Percentiles rank a stretch among this genome's conserved stretches.
Conservation (phyloP, 129 eudicot genomes). For the Flaveria sonorensis region DNA sequence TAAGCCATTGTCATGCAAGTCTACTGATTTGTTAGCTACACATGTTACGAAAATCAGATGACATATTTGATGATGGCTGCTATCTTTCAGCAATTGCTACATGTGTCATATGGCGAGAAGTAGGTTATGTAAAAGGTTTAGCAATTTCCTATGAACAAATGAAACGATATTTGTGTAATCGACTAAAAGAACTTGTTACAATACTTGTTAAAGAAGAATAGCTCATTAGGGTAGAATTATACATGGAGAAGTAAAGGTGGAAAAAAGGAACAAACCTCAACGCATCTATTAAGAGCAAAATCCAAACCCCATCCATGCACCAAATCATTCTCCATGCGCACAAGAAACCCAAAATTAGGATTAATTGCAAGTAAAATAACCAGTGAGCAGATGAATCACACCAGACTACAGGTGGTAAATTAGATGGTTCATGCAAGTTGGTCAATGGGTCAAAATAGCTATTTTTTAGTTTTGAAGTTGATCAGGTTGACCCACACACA, state of each 20-base stretch:
- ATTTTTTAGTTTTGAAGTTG: neutral
- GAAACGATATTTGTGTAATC: neutral
- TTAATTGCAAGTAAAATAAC: neutral
- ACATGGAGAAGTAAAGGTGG: neutral
- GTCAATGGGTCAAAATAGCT: neutral
- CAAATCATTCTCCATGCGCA: slow-evolving; percentile 72
- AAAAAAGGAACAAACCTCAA: slow-evolving; percentile 47
- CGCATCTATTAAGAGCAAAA: slow-evolving; percentile 92
- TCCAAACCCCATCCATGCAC: slow-evolving; percentile 99
- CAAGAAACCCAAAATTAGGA: slow-evolving; percentile 10
- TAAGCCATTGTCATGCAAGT: neutral
- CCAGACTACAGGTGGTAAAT: neutral
- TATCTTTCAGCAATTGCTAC: too few relatives aligned
- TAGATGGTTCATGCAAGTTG: neutral
- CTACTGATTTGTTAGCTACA: too few relatives aligned
- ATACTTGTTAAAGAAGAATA: neutral
- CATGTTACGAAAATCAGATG: neutral
- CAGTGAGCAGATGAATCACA: neutral
- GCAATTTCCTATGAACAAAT: neutral
- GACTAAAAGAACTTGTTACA: neutral
- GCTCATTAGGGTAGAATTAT: neutral
- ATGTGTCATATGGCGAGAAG: neutral
- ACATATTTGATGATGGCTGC: too few relatives aligned
- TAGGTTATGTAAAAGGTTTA: neutral
- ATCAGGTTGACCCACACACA: neutral